Conservation (phyloP, 495 filamentous ascomycete species). For the Haplographium delicatum region DNA sequence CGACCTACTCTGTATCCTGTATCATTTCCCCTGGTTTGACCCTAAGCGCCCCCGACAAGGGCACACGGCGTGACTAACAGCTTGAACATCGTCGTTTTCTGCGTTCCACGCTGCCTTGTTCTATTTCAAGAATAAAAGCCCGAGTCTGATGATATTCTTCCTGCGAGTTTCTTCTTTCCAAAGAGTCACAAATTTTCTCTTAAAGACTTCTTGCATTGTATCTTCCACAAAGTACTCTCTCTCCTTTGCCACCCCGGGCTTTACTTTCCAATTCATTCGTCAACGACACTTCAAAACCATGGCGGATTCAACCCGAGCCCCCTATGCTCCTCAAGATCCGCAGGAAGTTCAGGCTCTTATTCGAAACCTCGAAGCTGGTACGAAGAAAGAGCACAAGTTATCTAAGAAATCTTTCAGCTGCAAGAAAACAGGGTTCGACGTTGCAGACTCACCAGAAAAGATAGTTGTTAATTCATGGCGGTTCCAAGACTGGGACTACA, state of each 20-base stretch:
- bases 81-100: no score
- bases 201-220: neutral
- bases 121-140: no score
- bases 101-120: no score
- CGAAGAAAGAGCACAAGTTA: slow-evolving; percentile 36
- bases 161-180: no score
- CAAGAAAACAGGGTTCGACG: slow-evolving; percentile 68
- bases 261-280: neutral
- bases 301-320: slow-evolving; percentile 25
- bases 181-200: no score
- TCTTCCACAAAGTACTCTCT: neutral
- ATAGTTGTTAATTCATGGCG: slow-evolving; percentile 84
- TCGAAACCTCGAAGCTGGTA: slow-evolving; percentile 46
- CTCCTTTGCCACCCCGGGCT: neutral
- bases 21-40: no score
- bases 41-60: no score
- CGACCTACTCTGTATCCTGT: no score
- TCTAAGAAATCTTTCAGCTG: slow-evolving; percentile 49
- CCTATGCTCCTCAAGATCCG: slow-evolving; percentile 59
- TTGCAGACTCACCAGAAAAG: slow-evolving; percentile 50
- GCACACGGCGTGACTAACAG: no score
- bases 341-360: slow-evolving; percentile 57
- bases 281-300: slow-evolving; percentile 8
- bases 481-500: slow-evolving; percentile 93
- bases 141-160: no score